Evolutionary conservation across 768 basidiomycete species (phyloP).

Genomic region (Lactarius tabidus): DNA sequence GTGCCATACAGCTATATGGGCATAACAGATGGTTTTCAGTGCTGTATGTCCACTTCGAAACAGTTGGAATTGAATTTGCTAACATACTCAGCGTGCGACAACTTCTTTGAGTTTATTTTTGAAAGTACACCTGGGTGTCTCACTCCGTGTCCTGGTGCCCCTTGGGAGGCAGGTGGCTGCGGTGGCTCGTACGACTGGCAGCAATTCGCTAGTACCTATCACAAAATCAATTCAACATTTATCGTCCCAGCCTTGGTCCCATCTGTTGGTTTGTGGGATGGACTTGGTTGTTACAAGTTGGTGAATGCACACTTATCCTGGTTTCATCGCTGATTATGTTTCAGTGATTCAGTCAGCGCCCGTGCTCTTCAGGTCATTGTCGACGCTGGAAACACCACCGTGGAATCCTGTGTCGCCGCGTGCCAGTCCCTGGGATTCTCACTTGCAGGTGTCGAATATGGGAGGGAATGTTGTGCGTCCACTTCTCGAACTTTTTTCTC

Average conservation of each 20-base stretch:
- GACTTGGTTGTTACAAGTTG: conserved; percentile 71
- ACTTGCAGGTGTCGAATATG: conserved; percentile 64
- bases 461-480: conserved; percentile 65
- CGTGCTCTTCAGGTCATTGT: conserved; percentile 35
- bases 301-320: conserved; percentile 19
- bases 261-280: conserved; percentile 58
- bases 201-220: conserved; percentile 45
- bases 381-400: conserved; percentile 52
- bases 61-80: not conserved
- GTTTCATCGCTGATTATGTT: not conserved
- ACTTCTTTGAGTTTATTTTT: conserved; percentile 42
- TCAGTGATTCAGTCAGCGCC: conserved; percentile 34
- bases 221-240: conserved; percentile 46
- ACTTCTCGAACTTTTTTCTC: not conserved
- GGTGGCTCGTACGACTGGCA: conserved; percentile 37
- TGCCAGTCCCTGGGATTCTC: conserved; percentile 68
- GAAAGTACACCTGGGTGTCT: conserved; percentile 45
- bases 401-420: conserved; percentile 56
- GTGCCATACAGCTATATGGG: conserved; percentile 55
- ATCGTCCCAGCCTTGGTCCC: conserved; percentile 45
- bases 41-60: conserved; percentile 40
- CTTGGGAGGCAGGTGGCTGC: conserved; percentile 53
- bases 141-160: conserved; percentile 55
- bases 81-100: not conserved
- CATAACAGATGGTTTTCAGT: conserved; percentile 58